phyloP scores from a whole-genome alignment of 2,329 filamentous ascomycete genomes.

The Onygenales sp. region DNA sequence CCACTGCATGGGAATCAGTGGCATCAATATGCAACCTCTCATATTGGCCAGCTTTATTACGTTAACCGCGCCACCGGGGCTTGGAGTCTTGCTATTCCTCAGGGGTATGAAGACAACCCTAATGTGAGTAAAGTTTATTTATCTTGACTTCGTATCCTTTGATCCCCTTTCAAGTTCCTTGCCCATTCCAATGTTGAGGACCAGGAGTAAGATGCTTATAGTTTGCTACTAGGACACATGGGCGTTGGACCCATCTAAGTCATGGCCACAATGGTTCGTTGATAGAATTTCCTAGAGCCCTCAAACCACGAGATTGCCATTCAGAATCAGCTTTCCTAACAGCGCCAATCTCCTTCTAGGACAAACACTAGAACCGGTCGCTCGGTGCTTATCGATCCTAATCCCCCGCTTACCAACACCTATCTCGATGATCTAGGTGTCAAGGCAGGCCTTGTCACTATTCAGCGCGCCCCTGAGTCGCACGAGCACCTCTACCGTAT shows the following conservation, averaged over 20 bases:
- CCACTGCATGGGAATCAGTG: constrained; percentile 2
- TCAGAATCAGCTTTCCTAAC: not conserved
- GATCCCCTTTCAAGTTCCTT: no score
- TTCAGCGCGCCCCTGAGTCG: constrained; percentile 9
- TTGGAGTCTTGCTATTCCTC: not conserved
- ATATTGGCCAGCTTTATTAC: constrained; percentile 2
- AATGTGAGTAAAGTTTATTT: not conserved
- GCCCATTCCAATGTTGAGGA: no score
- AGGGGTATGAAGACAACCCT: constrained; percentile 4
- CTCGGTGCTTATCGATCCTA: constrained; percentile 7
- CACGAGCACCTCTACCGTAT: constrained; percentile 10
- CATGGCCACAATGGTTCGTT: constrained; percentile 9
- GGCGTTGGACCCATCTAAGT: constrained; percentile 7
- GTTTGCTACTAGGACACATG: not conserved
- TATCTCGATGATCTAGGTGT: constrained; percentile 9
- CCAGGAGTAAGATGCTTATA: no score
- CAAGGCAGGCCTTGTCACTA: constrained; percentile 4
- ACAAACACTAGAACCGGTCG: constrained; percentile 11
- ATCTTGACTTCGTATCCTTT: not conserved
- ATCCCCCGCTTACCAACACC: constrained; percentile 9
- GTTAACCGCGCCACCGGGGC: not conserved
- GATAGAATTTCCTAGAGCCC: not conserved
- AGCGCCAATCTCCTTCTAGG: not conserved
- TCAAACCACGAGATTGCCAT: not conserved
- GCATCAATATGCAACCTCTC: not conserved